Conservation (phyloP, 2,329 filamentous ascomycete species). For the Talaromyces sp. region DNA sequence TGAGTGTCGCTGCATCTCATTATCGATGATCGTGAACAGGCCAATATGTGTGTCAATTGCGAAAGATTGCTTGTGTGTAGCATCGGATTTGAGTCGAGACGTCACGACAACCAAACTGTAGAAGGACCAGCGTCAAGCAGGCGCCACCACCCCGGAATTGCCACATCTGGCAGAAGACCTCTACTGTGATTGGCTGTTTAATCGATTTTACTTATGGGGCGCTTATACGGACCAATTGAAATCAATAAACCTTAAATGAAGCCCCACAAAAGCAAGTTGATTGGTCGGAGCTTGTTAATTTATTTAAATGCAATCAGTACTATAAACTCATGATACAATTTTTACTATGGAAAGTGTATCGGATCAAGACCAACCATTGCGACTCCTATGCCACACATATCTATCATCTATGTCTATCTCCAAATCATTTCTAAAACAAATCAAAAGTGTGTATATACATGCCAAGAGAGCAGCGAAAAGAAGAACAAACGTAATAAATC, state of each 20-base stretch:
- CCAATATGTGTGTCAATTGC: not conserved
- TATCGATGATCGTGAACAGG: no score
- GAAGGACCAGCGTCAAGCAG: not conserved
- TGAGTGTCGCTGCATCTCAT: no score
- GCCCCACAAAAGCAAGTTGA: not conserved
- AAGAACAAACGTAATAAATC: not conserved
- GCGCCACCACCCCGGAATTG: not conserved
- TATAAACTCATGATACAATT: not conserved
- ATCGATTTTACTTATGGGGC: not conserved
- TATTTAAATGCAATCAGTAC: no score
- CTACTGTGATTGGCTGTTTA: not conserved
- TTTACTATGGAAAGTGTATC: not conserved
- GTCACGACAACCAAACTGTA: not conserved
- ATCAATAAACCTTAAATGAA: not conserved
- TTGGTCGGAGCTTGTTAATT: not conserved
- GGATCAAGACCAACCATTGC: not conserved
- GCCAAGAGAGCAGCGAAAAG: not conserved
- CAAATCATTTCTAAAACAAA: not conserved
- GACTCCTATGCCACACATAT: not conserved
- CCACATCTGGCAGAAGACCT: not conserved
- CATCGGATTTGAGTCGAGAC: not conserved
- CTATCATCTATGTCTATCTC: slow-evolving; percentile 1
- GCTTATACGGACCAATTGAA: not conserved
- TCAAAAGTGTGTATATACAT: not conserved
- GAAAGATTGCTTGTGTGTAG: not conserved